A percentile compares a stretch with the other conserved stretches of the same genome.
Conservation (phyloP, 805 yeast species). For the Starmerella vitae region DNA sequence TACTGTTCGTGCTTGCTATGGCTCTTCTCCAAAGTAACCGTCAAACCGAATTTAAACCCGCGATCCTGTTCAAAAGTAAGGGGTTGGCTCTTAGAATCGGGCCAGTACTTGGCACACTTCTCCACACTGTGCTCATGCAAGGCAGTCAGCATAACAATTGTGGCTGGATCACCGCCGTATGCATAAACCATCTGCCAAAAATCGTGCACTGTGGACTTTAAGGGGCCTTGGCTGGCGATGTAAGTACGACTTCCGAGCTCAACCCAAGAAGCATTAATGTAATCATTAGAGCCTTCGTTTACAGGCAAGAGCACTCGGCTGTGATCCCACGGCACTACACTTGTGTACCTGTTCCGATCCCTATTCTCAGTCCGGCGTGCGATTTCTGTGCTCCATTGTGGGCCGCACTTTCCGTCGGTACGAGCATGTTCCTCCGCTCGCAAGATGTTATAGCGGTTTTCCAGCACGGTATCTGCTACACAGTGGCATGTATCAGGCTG, state of each 20-base stretch:
- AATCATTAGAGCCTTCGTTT: slow-evolving; percentile 33
- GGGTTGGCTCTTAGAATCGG: slow-evolving; percentile 25
- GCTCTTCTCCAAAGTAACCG: slow-evolving; percentile 11
- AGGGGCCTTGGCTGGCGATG: slow-evolving; percentile 88
- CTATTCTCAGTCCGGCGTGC: slow-evolving; percentile 20
- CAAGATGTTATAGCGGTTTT: slow-evolving; percentile 20
- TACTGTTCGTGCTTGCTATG: slow-evolving; percentile 19
- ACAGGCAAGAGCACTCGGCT: slow-evolving; percentile 38
- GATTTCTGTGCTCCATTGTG: slow-evolving; percentile 18
- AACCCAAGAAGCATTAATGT: slow-evolving; percentile 79
- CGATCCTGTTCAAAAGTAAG: slow-evolving; percentile 11
- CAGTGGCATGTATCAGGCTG: slow-evolving; percentile 22
- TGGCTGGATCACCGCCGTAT: slow-evolving; percentile 52
- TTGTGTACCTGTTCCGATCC: slow-evolving; percentile 43
- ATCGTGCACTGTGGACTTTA: slow-evolving; percentile 57
- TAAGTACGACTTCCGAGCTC: slow-evolving; percentile 31
- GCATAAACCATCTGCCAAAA: slow-evolving; percentile 70
- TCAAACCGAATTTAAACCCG: slow-evolving; percentile 19
- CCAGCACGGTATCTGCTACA: slow-evolving; percentile 21
- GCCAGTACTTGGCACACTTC: slow-evolving; percentile 80
- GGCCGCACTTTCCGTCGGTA: slow-evolving; percentile 21
- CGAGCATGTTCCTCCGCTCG: slow-evolving; percentile 25
- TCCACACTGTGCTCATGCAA: slow-evolving; percentile 60
- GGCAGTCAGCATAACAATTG: slow-evolving; percentile 64
- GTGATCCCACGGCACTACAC: slow-evolving; percentile 53